These are phyloP conservation scores for Cercospora brassicicola DNA, from an alignment of 2,329 filamentous ascomycete species.

Conservation along the genomic window DNA sequence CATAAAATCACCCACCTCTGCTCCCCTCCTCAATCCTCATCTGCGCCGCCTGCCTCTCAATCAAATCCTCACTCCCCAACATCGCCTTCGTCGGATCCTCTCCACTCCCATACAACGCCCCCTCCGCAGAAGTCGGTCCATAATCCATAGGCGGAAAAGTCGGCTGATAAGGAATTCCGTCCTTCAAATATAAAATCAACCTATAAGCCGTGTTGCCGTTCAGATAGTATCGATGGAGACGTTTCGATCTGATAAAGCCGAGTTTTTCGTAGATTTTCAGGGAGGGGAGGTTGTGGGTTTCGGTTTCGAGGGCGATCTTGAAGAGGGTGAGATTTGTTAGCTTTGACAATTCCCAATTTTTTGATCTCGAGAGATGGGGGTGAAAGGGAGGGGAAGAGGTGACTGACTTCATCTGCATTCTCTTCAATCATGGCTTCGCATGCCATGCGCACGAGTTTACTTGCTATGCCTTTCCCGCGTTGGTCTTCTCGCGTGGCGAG, in stretches of 20 bases:
- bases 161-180: slow-evolving; percentile 50
- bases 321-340: too few species aligned
- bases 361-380: too few species aligned
- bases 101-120: slow-evolving; percentile 32
- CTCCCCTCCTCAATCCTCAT: slow-evolving; percentile 30
- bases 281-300: slow-evolving; percentile 85
- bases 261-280: slow-evolving; percentile 91
- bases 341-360: too few species aligned
- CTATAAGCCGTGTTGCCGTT: slow-evolving; percentile 95
- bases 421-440: slow-evolving; percentile 86
- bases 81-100: neutral
- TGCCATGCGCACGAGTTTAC: slow-evolving; percentile 80
- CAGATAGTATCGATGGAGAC: slow-evolving; percentile 89
- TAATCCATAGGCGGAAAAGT: slow-evolving; percentile 34
- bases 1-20: neutral
- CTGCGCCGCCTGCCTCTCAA: slow-evolving; percentile 34
- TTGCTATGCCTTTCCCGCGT: slow-evolving; percentile 81
- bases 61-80: slow-evolving; percentile 28
- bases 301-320: slow-evolving; percentile 84
- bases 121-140: slow-evolving; percentile 28
- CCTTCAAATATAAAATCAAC: slow-evolving; percentile 76
- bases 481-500: slow-evolving; percentile 81
- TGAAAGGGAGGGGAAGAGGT: too few species aligned
- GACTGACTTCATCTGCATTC: slow-evolving; percentile 73
- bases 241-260: slow-evolving; percentile 89